Conservation (phyloP, 1,284 basidiomycete genomes). For the Tilletiopsis washingtonensis region DNA sequence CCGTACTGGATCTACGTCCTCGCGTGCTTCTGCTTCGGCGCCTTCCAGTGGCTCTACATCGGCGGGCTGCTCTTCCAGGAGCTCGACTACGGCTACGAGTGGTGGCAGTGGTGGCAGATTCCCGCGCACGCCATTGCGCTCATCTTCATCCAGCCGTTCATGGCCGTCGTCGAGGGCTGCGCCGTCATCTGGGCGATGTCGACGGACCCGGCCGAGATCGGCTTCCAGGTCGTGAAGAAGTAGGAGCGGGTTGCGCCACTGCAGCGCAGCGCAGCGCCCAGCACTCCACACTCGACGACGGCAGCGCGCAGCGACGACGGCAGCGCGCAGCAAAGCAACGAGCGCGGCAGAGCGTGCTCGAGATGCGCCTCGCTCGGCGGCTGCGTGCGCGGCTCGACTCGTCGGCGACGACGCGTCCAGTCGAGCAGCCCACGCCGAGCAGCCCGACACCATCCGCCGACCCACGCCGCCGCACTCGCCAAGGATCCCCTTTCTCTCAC, state of each 20-base stretch:
- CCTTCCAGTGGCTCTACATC: slow-evolving; percentile 47
- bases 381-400: too few species aligned
- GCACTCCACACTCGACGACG: too few species aligned
- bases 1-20: slow-evolving; percentile 49
- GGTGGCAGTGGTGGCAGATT: slow-evolving; percentile 44
- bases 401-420: too few species aligned
- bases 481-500: too few species aligned
- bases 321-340: too few species aligned
- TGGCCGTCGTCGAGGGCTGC: slow-evolving; percentile 48
- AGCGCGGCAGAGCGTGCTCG: too few species aligned
- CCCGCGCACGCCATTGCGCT: slow-evolving; percentile 41
- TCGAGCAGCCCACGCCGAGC: too few species aligned
- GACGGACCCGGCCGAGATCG: slow-evolving; percentile 29
- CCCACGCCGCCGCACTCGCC: too few species aligned
- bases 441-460: too few species aligned
- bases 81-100: slow-evolving; percentile 45
- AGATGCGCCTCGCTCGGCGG: too few species aligned
- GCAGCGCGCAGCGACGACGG: too few species aligned
- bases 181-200: slow-evolving; percentile 49
- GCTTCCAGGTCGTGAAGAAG: slow-evolving; percentile 27
- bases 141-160: slow-evolving; percentile 47
- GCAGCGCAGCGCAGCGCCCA: too few species aligned
- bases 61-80: slow-evolving; percentile 44
- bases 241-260: not conserved
- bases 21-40: slow-evolving; percentile 49